phyloP scores from a whole-genome alignment of 768 basidiomycete species.

The Royoungia palumana region DNA sequence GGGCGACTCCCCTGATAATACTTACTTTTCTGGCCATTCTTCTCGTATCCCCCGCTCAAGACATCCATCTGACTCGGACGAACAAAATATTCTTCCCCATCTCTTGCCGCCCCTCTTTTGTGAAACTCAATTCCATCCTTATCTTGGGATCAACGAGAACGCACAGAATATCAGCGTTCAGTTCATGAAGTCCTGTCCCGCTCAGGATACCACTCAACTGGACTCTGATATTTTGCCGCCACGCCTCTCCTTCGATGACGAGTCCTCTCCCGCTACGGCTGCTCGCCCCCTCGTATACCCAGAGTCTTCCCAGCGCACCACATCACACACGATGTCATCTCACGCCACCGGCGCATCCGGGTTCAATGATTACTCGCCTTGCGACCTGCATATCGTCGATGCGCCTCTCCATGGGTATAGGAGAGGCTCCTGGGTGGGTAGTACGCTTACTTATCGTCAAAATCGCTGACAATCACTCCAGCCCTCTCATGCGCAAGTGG shows the following conservation, averaged over 20 bases:
- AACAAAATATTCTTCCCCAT: slow-evolving; percentile 18
- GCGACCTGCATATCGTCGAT: slow-evolving; percentile 12
- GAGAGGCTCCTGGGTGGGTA: slow-evolving; percentile 27
- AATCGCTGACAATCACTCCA: slow-evolving; percentile 18
- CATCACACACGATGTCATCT: slow-evolving; percentile 18
- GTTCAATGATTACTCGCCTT: slow-evolving; percentile 9
- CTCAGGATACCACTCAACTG: slow-evolving; percentile 22
- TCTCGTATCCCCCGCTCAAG: slow-evolving; percentile 10
- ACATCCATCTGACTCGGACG: slow-evolving; percentile 13
- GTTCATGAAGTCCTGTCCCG: slow-evolving; percentile 26
- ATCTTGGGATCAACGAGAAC: slow-evolving; percentile 11
- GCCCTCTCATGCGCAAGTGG: slow-evolving; percentile 17
- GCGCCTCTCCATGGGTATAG: slow-evolving; percentile 12
- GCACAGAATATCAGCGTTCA: slow-evolving; percentile 30
- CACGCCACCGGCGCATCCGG: slow-evolving; percentile 14
- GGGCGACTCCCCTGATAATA: slow-evolving; percentile 17
- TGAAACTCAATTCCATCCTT: slow-evolving; percentile 13
- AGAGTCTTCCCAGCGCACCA: slow-evolving; percentile 32
- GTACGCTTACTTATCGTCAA: neutral
- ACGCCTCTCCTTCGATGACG: slow-evolving; percentile 10
- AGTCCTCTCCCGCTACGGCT: neutral
- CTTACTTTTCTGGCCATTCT: slow-evolving; percentile 13
- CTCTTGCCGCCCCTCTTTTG: slow-evolving; percentile 12
- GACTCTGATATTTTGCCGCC: slow-evolving; percentile 26
- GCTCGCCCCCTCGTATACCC: slow-evolving; percentile 19